These are phyloP conservation scores for Sporothrix brunneoviolacea DNA, from an alignment of 2,329 filamentous ascomycete species.

Conservation along the genomic window DNA sequence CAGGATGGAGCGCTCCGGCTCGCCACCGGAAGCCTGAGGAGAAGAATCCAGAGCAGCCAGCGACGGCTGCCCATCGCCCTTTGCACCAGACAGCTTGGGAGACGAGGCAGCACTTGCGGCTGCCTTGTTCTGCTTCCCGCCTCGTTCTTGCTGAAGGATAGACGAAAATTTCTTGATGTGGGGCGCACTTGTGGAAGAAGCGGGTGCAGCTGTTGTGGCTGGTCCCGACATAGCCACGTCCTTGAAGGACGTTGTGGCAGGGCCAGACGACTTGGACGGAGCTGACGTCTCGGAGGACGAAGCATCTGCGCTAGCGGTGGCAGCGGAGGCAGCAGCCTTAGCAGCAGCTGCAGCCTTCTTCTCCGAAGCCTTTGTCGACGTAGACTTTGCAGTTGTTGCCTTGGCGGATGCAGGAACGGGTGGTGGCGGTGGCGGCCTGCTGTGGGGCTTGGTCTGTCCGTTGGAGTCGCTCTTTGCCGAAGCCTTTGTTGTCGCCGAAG, in stretches of 20 bases:
- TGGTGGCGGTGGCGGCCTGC: constrained; percentile 17
- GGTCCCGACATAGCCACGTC: constrained; percentile 20
- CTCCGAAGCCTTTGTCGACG: constrained; percentile 24
- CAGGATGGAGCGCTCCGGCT: constrained; percentile 48
- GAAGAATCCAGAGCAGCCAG: constrained; percentile 24
- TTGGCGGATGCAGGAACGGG: constrained; percentile 25
- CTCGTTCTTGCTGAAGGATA: constrained; percentile 37
- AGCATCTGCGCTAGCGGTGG: neutral
- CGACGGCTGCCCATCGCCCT: constrained; percentile 31
- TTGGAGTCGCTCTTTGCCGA: constrained; percentile 8
- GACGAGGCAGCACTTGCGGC: constrained; percentile 33
- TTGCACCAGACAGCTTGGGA: constrained; percentile 43
- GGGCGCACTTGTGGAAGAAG: constrained; percentile 13
- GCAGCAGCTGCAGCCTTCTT: constrained; percentile 13
- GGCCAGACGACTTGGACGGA: constrained; percentile 12
- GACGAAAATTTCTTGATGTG: constrained; percentile 40
- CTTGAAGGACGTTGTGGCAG: constrained; percentile 22
- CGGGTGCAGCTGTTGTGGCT: constrained; percentile 8
- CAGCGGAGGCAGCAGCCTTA: constrained; percentile 14
- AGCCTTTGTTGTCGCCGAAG: neutral
- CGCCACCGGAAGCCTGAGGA: constrained; percentile 26
- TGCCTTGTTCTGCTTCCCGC: constrained; percentile 31
- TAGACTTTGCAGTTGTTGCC: constrained; percentile 16
- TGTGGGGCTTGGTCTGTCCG: constrained; percentile 7
- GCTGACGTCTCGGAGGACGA: neutral